Evolutionary conservation across 2,329 filamentous ascomycete genomes (phyloP), one percentile per base, ranked within the genome.

Genomic region (Setomelanomma holmii): DNA sequence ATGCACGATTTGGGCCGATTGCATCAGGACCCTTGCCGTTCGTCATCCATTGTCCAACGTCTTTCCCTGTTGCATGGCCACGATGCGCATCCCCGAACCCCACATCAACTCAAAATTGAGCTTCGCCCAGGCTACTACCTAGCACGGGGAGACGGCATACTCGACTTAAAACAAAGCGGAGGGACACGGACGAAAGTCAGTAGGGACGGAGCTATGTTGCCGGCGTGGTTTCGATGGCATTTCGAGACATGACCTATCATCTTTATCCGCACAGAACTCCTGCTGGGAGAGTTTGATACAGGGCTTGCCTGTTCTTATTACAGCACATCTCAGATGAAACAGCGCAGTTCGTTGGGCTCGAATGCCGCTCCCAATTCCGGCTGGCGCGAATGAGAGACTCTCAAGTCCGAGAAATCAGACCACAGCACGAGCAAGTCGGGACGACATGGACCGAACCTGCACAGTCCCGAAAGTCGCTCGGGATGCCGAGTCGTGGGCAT

Each of bases 111-210:
- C 45, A 48, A 43, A 45, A 23, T 23, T 55, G 43, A 39, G 39
- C 40, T 55, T 34, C 39, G 45, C 11, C 27, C 27, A 27, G 14
- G 27, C 27, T 30, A 8, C 10, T 44, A 11, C 24, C 27, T 14
- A 51, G 38, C 34, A 23, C 52, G 52, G 55, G 52, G 46, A 50
- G 46, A 19, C 39, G 55, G 46, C 46, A 34, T 14, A 38, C 17
- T 40, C 21, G 34, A 45, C 41, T 45, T 36, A 40, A 43, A 54
- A 49, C 42, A 46, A 42, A 23, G 20, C 22, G 30, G 38, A 34
- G 20, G 16, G 24, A 30, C 16, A n/a, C 34, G 24, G 24, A 30
- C 23, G 36, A 20, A 10, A 17, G 39, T 41, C 22, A 10, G n/a
- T 11, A 12, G 35, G 10, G 41, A 40, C 40, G 40, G 44, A 33